Base-by-base conservation (phyloP, 257 asterid species). In the Fraxinus cuspidata region DNA sequence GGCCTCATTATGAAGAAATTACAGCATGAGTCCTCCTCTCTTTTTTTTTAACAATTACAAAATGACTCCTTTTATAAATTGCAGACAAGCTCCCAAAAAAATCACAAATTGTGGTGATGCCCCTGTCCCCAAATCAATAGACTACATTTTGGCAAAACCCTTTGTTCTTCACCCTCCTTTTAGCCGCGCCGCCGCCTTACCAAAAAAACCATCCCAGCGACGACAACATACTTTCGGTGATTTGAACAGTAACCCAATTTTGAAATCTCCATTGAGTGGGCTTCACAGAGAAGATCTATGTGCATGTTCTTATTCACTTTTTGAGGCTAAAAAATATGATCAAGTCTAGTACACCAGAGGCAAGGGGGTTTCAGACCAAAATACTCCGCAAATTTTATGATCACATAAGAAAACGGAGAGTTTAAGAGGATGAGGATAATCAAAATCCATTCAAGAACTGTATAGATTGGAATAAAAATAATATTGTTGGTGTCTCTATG, bases 291-390 rank as follows among this genome's bases (percentile, higher is more conserved):
- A 81, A 83, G 94, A 89, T 95, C 96, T 31, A 78, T 81, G 81
- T 79, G 85, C 76, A 82, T 23, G 76, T 83, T 87, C 74, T 66
- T 79, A 28, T 56, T 78, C 83, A 79, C 81, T 56, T 81, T 89
- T 5, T 66, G 69, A 15, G 89, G 85, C 72, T 87, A 96, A 32
- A 94, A 70, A 35, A 92, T 2, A 68, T 90, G 95, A 77, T 94
- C 97, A 79, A 95, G 84, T 38, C 97, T 70, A 1, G 96, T 85
- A 81, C 99, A 95, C 94, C 92, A 95, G 2, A 83, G 85, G 66
- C 99, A 95, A 4, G 99, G 99, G 12, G 99, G 92, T 37, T 86
- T 89, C 2, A 95, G 84, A 65, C 97, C 98, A 47, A 95, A 87
- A 80, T 84, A 85, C 27, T 87, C 86, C 1, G 98, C 92, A 78